Percentiles rank a stretch among this genome's conserved stretches.
Conservation (phyloP, 2,329 filamentous ascomycete species). For the Talaromyces pinophilus region DNA sequence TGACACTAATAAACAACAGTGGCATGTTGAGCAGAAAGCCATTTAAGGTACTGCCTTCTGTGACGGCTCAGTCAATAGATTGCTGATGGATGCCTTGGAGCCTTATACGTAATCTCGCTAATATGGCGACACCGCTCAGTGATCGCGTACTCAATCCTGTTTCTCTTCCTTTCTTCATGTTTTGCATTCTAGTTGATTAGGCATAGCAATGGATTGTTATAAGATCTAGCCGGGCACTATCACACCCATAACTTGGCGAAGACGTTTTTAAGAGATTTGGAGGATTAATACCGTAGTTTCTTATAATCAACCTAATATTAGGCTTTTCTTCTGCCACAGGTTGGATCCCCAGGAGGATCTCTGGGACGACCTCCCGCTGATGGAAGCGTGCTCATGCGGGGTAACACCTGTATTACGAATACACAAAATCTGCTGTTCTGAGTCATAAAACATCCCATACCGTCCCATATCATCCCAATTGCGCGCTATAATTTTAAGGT, state of each 20-base stretch:
- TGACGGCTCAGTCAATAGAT: neutral
- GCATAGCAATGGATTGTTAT: neutral
- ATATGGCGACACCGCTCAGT: neutral
- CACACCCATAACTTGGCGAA: neutral
- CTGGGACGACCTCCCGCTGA: too few species aligned
- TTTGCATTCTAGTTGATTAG: neutral
- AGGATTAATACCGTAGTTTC: neutral
- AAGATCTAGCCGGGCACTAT: neutral
- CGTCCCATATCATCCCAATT: too few species aligned
- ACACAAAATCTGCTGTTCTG: too few species aligned
- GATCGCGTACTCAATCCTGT: neutral
- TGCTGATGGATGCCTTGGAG: neutral
- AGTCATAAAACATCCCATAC: too few species aligned
- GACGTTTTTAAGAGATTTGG: neutral
- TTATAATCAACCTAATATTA: too few species aligned
- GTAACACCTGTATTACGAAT: too few species aligned
- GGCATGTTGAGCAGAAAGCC: neutral
- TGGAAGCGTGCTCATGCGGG: too few species aligned
- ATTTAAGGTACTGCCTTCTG: neutral
- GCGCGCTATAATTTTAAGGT: too few species aligned
- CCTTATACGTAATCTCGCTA: neutral
- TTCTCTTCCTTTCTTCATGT: neutral
- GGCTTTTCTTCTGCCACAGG: too few species aligned
- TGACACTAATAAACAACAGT: neutral
- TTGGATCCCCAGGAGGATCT: too few species aligned